Base-by-base conservation (phyloP, 805 yeast genomes). In the Kodamaea nitidulidarum region DNA sequence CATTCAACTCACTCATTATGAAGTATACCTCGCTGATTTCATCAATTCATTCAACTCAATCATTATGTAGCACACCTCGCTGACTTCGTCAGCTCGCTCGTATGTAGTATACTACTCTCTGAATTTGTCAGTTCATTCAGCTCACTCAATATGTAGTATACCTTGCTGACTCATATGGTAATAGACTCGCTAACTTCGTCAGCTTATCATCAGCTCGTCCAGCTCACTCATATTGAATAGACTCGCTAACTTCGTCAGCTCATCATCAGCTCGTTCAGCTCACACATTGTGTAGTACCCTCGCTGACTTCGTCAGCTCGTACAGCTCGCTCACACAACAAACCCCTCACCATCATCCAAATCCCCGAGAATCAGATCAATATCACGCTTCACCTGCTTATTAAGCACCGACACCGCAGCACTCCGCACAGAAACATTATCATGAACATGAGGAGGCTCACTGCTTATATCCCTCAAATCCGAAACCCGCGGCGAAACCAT, bases 291-390 rank as follows among this genome's bases (percentile, higher is more conserved):
- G 8, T 20, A 20, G 8, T 6, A 8, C 10, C 28, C 28, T 25
- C 28, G 10, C 28, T n/a, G 14, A 11, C 28, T n/a, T n/a, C n/a
- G n/a, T n/a, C n/a, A n/a, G n/a, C n/a, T n/a, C 6, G n/a, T 10
- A 25, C 10, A 25, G 5, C 14, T 15, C 16, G 15, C 31, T 27
- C 16, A 39, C 15, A 39, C 42, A 7, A 39, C 38, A 39, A 39
- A 34, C 28, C 21, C 35, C 32, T 67, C 71, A 32, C 64, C 70
- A 16, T 62, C 70, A 15, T 55, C 57, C 36, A 69, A 60, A 7
- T 53, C 65, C 4, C 53, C 57, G 16, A 68, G 49, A 16, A 68
- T 65, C 7, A 65, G 55, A 27, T 49, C 52, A 11, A 68, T 54
- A 35, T 67, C 70, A 4, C 60, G 51, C 5, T 55, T 51, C 16